A percentile compares a stretch with the other conserved stretches of the same genome.
Evolutionary conservation across 805 yeast genomes (phyloP).

Genomic region (Wickerhamomyces canadensis): DNA sequence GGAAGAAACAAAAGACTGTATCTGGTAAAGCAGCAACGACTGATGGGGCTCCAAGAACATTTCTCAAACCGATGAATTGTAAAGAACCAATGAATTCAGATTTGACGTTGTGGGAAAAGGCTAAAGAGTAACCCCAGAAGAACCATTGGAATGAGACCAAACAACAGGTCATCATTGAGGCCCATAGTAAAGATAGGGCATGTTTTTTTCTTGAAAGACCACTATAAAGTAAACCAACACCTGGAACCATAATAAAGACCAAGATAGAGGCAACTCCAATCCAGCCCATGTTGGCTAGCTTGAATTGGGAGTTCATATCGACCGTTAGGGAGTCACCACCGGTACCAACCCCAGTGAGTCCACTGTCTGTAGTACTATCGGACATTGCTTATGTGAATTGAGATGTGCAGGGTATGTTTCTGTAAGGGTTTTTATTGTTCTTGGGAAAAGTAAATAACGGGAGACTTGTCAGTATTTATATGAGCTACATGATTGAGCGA

Average conservation of each 20-base stretch:
- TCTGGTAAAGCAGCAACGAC: slow-evolving; percentile 74
- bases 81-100: slow-evolving; percentile 75
- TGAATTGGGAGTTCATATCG: slow-evolving; percentile 67
- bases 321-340: slow-evolving; percentile 77
- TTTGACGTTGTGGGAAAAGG: slow-evolving; percentile 63
- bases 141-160: slow-evolving; percentile 92
- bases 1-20: slow-evolving; percentile 83
- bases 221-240: slow-evolving; percentile 88
- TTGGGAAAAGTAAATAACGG: too few species aligned
- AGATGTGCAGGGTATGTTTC: too few species aligned
- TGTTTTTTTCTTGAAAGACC: slow-evolving; percentile 94
- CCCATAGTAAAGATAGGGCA: slow-evolving; percentile 92
- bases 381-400: too few species aligned
- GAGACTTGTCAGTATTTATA: too few species aligned
- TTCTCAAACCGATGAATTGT: slow-evolving; percentile 71
- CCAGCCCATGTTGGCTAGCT: slow-evolving; percentile 81
- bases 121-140: slow-evolving; percentile 94
- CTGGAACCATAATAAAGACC: slow-evolving; percentile 96
- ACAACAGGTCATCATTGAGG: slow-evolving; percentile 83
- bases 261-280: slow-evolving; percentile 69
- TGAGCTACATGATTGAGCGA: too few species aligned
- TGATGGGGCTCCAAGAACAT: slow-evolving; percentile 77
- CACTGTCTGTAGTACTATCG: slow-evolving; percentile 28
- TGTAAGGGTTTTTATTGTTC: too few species aligned
- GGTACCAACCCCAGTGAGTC: slow-evolving; percentile 55